Evolutionary conservation across 73 alveolate genomes (phyloP), one percentile per base, ranked within the genome.

Genomic region (Paramecium pentaurelia): DNA sequence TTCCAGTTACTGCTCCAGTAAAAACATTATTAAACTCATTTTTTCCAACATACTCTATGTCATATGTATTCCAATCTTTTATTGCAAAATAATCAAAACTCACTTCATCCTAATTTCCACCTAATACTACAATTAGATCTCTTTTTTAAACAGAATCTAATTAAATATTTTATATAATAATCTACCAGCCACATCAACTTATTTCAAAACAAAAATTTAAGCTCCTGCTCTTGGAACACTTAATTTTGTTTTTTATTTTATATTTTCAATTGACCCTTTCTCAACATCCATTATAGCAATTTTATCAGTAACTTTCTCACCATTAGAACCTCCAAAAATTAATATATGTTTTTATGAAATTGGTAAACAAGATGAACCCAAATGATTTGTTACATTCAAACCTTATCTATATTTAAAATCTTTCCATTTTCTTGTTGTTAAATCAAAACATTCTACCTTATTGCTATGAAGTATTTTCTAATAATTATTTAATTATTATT

Each of bases 261-360:
- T 22, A 34, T 64, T 64, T 64, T 64, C 84, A 34, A 73, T 44
- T 73, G 87, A 20, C 14, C 58, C 40, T 40, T 73, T 73, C n/a
- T 73, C 60, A 37, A 73, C 40, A 73, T 73, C 60, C 87, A 73
- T 73, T 12, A 73, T 73, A 16, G 60, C 87, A 12, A 73, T 37
- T 38, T 73, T 37, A 44, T 73, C 60, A 0, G 87, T 36, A 1
- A 44, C 58, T 34, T 73, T 73, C 18, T 73, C 60, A 30, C 87
- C 87, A 73, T 73, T 73, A 1, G 87, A 32, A 11, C 87, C 87
- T 73, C 87, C 87, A 16, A 80, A 40, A 27, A 80, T 80, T 25
- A 80, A 18, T 4, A 80, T 36, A 42, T 80, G 47, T 8, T 80
- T 42, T 6, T 80, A 32, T 40, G 47, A 25, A 10, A 80, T 27